Conservation (phyloP, 441 rosid species). For the Arabidopsis lyrata region DNA sequence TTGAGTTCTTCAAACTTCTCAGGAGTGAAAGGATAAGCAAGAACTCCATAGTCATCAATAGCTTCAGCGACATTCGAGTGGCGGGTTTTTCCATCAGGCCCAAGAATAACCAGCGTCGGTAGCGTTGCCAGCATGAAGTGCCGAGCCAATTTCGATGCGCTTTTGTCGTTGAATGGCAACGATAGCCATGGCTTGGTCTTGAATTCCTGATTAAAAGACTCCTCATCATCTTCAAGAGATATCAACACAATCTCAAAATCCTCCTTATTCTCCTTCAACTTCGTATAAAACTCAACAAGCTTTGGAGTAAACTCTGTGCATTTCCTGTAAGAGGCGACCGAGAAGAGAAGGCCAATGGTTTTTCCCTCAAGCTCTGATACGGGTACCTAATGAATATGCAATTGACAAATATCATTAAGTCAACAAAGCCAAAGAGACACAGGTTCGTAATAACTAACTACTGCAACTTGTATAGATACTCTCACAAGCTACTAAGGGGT, state of each 20-base stretch:
- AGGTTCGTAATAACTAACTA: background rate
- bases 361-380: slow-evolving; percentile 74
- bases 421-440: slow-evolving; percentile 2
- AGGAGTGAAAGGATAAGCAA: slow-evolving; percentile 77
- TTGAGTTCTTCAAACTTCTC: slow-evolving; percentile 71
- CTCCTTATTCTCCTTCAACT: slow-evolving; percentile 63
- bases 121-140: slow-evolving; percentile 67
- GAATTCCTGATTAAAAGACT: slow-evolving; percentile 57
- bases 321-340: slow-evolving; percentile 41
- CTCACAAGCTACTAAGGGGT: slow-evolving; percentile 8
- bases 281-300: slow-evolving; percentile 63
- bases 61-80: slow-evolving; percentile 69
- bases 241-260: slow-evolving; percentile 71
- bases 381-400: slow-evolving; percentile 53
- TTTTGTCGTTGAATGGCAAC: slow-evolving; percentile 68
- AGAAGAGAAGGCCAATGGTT: slow-evolving; percentile 68
- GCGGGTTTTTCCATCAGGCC: slow-evolving; percentile 75
- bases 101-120: slow-evolving; percentile 75
- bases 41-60: slow-evolving; percentile 65
- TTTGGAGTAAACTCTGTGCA: slow-evolving; percentile 56
- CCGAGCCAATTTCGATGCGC: slow-evolving; percentile 54
- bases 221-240: slow-evolving; percentile 70
- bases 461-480: background rate
- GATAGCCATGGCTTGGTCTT: slow-evolving; percentile 67
- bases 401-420: background rate